phyloP scores from a whole-genome alignment of 1,284 basidiomycete species.

The Moesziomyces sp. region DNA sequence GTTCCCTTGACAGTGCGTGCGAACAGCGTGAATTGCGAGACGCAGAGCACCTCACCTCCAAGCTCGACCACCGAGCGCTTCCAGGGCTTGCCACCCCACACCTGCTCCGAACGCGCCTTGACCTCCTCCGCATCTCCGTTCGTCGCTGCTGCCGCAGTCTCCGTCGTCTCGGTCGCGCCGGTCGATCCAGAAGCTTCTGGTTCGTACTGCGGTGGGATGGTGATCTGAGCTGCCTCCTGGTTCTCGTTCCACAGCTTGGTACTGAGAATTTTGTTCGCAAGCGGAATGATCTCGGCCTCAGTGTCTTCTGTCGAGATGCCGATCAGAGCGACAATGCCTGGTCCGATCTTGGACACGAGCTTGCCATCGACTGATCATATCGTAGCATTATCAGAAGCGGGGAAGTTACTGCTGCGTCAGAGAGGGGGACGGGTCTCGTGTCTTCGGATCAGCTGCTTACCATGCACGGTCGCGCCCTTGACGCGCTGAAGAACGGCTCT shows the following conservation, averaged over 20 bases:
- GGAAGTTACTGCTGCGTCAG: background rate
- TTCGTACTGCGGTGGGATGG: conserved; percentile 42
- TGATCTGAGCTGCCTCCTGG: conserved; percentile 34
- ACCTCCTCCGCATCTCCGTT: conserved; percentile 3
- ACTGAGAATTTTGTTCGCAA: conserved; percentile 55
- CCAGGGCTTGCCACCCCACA: conserved; percentile 62
- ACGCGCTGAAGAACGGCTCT: conserved; percentile 65
- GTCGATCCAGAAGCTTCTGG: conserved; percentile 7
- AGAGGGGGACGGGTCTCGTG: too few species aligned
- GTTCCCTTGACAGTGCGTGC: conserved; percentile 63
- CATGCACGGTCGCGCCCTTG: conserved; percentile 63
- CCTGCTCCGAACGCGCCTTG: conserved; percentile 43
- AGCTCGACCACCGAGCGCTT: conserved; percentile 57
- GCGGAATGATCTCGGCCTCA: conserved; percentile 46
- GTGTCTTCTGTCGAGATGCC: conserved; percentile 62
- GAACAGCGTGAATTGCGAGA: conserved; percentile 65
- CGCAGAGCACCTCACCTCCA: conserved; percentile 62
- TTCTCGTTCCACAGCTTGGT: conserved; percentile 64
- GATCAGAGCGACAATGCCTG: conserved; percentile 62
- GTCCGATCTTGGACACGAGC: conserved; percentile 60
- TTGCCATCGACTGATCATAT: conserved; percentile 53
- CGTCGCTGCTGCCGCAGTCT: background rate
- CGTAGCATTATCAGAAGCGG: background rate
- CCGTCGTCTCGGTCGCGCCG: background rate
- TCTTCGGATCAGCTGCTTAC: conserved; percentile 15